phyloP scores from a whole-genome alignment of 371 early-diverging fungal genomes.

The Zopfochytrium polystomum region DNA sequence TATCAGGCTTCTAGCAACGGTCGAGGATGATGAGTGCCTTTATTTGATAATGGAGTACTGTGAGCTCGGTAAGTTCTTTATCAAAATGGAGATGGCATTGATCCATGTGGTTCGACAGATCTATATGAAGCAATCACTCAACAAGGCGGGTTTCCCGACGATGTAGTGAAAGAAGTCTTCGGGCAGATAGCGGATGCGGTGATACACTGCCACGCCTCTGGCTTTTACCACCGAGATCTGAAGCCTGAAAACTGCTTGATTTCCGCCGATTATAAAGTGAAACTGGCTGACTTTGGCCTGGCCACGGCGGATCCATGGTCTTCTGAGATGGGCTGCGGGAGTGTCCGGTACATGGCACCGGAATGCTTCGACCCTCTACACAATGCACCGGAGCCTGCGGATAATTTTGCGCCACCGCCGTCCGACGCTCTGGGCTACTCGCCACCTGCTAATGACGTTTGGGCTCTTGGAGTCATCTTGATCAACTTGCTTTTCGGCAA shows the following conservation, averaged over 20 bases:
- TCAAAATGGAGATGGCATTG: too few species aligned
- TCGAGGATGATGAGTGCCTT: too few species aligned
- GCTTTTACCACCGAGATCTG: conserved; percentile 81
- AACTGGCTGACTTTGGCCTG: conserved; percentile 94
- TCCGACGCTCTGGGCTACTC: conserved; percentile 72
- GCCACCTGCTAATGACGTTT: too few species aligned
- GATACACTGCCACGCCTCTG: conserved; percentile 67
- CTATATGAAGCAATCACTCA: conserved; percentile 72
- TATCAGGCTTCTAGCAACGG: too few species aligned
- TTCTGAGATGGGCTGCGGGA: conserved; percentile 85
- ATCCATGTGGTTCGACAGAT: conserved; percentile 48
- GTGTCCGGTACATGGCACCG: too few species aligned
- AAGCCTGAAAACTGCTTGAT: conserved; percentile 90
- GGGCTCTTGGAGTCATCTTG: too few species aligned
- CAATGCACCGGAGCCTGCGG: conserved; percentile 19
- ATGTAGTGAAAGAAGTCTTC: conserved; percentile 72
- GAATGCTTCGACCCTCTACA: conserved; percentile 62
- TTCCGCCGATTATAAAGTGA: conserved; percentile 44
- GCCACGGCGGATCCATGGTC: conserved; percentile 72
- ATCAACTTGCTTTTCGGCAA: conserved; percentile 73
- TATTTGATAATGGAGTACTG: too few species aligned
- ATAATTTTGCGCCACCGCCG: conserved; percentile 66
- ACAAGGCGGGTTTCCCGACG: conserved; percentile 58
- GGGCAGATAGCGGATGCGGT: conserved; percentile 81
- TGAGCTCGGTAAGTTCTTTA: conserved; percentile 69